phyloP scores from a whole-genome alignment of 495 filamentous ascomycete species.

The Penicillium steckii region DNA sequence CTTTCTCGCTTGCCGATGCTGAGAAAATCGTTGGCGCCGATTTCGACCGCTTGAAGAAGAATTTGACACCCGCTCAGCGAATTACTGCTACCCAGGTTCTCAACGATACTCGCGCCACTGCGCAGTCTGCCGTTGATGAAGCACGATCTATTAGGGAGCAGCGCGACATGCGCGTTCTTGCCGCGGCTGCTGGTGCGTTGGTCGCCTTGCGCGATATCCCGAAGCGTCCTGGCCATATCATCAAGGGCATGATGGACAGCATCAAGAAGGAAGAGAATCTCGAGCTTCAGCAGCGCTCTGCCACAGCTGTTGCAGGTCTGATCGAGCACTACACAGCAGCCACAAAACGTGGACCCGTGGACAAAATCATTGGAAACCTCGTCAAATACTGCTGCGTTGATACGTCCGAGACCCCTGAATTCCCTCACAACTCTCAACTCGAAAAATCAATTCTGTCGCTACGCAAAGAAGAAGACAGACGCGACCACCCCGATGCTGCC shows the following conservation, averaged over 20 bases:
- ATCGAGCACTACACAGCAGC: conserved; percentile 79
- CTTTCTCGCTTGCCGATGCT: conserved; percentile 84
- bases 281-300: conserved; percentile 86
- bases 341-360: conserved; percentile 74
- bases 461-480: conserved; percentile 93
- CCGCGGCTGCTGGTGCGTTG: conserved; percentile 82
- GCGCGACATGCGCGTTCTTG: conserved; percentile 81
- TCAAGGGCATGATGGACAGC: conserved; percentile 97
- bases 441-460: conserved; percentile 82
- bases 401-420: conserved; percentile 95
- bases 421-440: conserved; percentile 70
- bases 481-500: conserved; percentile 85
- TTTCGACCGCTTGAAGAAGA: conserved; percentile 82
- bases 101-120: conserved; percentile 66
- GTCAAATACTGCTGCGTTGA: conserved; percentile 97
- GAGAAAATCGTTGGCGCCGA: conserved; percentile 81
- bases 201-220: conserved; percentile 82
- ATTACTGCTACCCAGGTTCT: conserved; percentile 74
- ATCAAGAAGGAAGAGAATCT: conserved; percentile 92
- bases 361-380: conserved; percentile 91
- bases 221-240: conserved; percentile 85
- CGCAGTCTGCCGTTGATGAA: conserved; percentile 70
- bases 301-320: conserved; percentile 74
- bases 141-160: conserved; percentile 74
- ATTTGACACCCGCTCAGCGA: conserved; percentile 77